These are phyloP conservation scores for Fusarium oligoseptatum DNA, from an alignment of 2,329 filamentous ascomycete species.

Conservation along the genomic window DNA sequence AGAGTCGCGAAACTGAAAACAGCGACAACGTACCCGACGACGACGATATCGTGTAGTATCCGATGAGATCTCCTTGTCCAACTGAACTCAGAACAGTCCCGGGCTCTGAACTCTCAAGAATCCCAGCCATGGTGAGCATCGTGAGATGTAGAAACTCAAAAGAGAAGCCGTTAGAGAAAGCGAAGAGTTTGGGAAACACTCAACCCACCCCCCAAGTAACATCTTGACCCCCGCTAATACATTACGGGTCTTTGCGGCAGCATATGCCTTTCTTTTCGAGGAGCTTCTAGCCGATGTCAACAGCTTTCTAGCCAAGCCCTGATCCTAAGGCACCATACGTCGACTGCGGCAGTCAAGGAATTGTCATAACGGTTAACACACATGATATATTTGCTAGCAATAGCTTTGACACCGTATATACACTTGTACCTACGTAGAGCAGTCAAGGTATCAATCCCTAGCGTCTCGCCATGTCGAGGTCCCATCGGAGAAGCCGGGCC, in stretches of 20 bases:
- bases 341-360: slow-evolving; percentile 56
- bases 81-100: background rate
- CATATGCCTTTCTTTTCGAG: background rate
- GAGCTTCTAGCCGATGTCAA: background rate
- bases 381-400: slow-evolving; percentile 54
- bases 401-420: slow-evolving; percentile 58
- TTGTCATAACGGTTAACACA: slow-evolving; percentile 62
- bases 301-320: background rate
- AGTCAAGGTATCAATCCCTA: slow-evolving; percentile 51
- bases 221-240: background rate
- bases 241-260: background rate
- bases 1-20: background rate
- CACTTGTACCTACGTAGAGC: slow-evolving; percentile 69
- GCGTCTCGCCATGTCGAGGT: slow-evolving; percentile 23
- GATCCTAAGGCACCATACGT: slow-evolving; percentile 49
- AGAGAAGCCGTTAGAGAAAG: background rate
- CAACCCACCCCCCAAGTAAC: background rate
- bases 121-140: background rate
- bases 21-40: background rate
- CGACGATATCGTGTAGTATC: background rate
- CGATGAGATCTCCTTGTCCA: background rate
- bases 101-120: background rate
- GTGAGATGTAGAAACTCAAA: background rate
- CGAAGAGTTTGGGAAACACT: background rate
- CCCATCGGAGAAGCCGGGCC: background rate